Base-by-base conservation (phyloP, 164 flowering plant species). In the Saururus chinensis region DNA sequence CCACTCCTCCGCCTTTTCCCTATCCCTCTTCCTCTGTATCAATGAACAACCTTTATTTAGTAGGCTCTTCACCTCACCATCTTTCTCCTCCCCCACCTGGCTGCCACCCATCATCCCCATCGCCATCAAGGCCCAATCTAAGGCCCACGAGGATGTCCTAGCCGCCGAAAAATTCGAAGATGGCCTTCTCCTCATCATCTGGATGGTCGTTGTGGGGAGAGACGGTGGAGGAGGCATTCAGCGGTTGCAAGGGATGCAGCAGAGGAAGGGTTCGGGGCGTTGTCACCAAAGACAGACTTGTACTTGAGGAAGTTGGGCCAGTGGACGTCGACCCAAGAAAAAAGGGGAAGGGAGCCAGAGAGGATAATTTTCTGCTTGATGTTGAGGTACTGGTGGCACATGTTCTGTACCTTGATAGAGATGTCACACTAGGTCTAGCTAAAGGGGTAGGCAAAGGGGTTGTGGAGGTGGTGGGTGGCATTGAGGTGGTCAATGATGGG, bases 361-460 rank as follows among this genome's bases (percentile, higher is more conserved):
- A 70, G 63, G 56, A 82, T 73, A 57, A 88, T 88, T 74, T 91
- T 91, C 72, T 86, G 96, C 82, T 91, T 91, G 57, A 91, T 96
- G 25, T 89, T 87, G 60, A 91, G 51, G 69, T 88, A 91, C 78
- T 91, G 96, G 66, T 88, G 93, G 51, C 96, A 79, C 97, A 90
- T 90, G 80, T 90, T 90, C 72, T 91, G 97, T 65, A 91, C 84
- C 66, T 91, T 91, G 73, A 91, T 80, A 17, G 96, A 88, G 4
- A 86, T 89, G 68, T 91, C 96, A 13, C 95, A 82, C 98, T 96
- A 91, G 0, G 96, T 77, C 98, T 95, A 91, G 53, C 69, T 70
- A 74, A 88, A 91, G 16, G 98, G 98, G 73, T 74, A 86, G 65
- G 65, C 60, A 41, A 64, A n/a, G 0, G 96, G 87, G 73, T 88